Conservation (phyloP, 1,139 yeast genomes). For the Kurtzmaniella quercitrusa region DNA sequence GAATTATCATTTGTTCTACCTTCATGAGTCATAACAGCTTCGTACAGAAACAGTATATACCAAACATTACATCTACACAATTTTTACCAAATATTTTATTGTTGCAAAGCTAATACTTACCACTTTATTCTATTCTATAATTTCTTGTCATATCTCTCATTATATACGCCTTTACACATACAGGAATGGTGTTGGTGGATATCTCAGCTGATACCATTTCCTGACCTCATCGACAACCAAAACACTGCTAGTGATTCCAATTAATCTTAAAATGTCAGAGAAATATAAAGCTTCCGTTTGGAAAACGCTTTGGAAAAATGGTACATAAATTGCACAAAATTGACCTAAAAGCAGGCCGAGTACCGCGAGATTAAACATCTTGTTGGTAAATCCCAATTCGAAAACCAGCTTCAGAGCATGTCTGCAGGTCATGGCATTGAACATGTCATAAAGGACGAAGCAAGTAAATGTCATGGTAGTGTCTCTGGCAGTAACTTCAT, state of each 20-base stretch:
- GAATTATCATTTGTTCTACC: no score
- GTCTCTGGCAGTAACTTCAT: constrained; percentile 82
- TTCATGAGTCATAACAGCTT: no score
- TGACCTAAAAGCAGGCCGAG: constrained; percentile 91
- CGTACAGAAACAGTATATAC: no score
- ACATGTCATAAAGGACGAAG: constrained; percentile 92
- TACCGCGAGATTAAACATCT: constrained; percentile 93
- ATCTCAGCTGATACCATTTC: constrained; percentile 38
- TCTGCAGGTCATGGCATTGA: constrained; percentile 90
- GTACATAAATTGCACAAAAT: constrained; percentile 85
- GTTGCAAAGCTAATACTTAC: no score
- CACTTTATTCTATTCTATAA: not conserved
- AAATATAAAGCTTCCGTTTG: constrained; percentile 86
- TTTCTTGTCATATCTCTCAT: not conserved
- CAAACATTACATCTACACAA: no score
- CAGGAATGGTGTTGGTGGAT: constrained; percentile 3
- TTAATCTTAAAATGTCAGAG: constrained; percentile 61
- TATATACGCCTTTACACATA: not conserved
- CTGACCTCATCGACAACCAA: constrained; percentile 81
- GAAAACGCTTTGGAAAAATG: constrained; percentile 85
- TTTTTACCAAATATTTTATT: no score
- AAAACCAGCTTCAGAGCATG: constrained; percentile 79
- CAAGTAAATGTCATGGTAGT: constrained; percentile 99
- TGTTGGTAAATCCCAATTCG: constrained; percentile 65
- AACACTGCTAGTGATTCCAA: constrained; percentile 69